Evolutionary conservation across 2,329 filamentous ascomycete species (phyloP).

Genomic region (Leptographium procerum): DNA sequence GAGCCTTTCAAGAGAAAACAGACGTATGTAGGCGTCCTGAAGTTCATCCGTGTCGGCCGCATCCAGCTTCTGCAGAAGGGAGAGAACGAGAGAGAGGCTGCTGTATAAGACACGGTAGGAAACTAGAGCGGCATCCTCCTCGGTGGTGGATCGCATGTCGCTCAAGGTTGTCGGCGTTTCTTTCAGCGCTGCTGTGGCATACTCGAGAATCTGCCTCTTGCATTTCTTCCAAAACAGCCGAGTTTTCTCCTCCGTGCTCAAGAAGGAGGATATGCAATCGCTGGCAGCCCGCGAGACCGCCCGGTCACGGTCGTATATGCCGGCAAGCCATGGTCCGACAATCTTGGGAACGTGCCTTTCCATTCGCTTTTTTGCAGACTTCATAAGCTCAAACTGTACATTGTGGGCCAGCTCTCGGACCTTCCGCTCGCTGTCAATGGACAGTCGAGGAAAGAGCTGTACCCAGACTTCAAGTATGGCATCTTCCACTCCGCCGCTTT

Average conservation of each 20-base stretch:
- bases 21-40: slow-evolving; percentile 48
- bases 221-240: slow-evolving; percentile 69
- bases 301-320: slow-evolving; percentile 76
- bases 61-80: slow-evolving; percentile 38
- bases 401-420: slow-evolving; percentile 79
- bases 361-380: slow-evolving; percentile 66
- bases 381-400: slow-evolving; percentile 53
- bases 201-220: slow-evolving; percentile 69
- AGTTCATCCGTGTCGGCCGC: slow-evolving; percentile 46
- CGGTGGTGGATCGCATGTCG: slow-evolving; percentile 73
- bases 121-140: slow-evolving; percentile 77
- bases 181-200: slow-evolving; percentile 65
- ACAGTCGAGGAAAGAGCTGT: slow-evolving; percentile 71
- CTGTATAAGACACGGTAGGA: slow-evolving; percentile 62
- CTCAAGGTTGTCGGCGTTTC: slow-evolving; percentile 77
- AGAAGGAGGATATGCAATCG: slow-evolving; percentile 64
- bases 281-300: slow-evolving; percentile 64
- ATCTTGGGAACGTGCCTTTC: slow-evolving; percentile 66
- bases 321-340: slow-evolving; percentile 83
- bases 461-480: slow-evolving; percentile 78
- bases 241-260: slow-evolving; percentile 70
- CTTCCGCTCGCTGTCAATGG: slow-evolving; percentile 78
- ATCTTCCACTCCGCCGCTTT: slow-evolving; percentile 60
- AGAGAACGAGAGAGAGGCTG: slow-evolving; percentile 42
- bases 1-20: slow-evolving; percentile 54